These are phyloP conservation scores for Fusarium oxysporum DNA, from an alignment of 2,329 filamentous ascomycete species.

Conservation along the genomic window DNA sequence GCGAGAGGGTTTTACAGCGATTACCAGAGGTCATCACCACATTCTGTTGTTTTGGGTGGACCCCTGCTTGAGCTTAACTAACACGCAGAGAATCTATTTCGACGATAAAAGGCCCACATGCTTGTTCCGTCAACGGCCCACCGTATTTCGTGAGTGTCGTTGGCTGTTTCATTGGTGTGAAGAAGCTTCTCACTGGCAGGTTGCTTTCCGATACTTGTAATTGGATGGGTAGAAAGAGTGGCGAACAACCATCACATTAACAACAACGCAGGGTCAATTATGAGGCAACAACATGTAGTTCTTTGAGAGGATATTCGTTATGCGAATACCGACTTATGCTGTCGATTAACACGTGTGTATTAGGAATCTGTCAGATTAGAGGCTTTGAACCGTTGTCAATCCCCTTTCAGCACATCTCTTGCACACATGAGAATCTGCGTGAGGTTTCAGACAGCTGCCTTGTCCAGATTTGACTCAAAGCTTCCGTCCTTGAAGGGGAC, in stretches of 20 bases:
- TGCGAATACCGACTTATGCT: neutral
- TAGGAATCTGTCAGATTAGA: neutral
- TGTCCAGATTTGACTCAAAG: conserved; percentile 42
- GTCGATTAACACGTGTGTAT: neutral
- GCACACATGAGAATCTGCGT: neutral
- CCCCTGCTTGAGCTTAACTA: conserved; percentile 22
- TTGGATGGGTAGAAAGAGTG: conserved; percentile 4
- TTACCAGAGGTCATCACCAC: conserved; percentile 10
- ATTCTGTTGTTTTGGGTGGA: conserved; percentile 23
- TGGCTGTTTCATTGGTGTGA: neutral
- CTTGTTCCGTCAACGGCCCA: conserved; percentile 27
- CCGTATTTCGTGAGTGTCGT: conserved; percentile 18
- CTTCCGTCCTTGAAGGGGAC: conserved; percentile 55
- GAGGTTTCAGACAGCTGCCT: conserved; percentile 27
- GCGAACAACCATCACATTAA: conserved; percentile 12
- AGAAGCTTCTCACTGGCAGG: neutral
- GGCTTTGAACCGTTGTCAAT: neutral
- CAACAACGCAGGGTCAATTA: neutral
- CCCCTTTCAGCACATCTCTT: neutral
- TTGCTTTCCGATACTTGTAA: neutral
- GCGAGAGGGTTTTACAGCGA: neutral
- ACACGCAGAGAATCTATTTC: conserved; percentile 4
- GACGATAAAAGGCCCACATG: conserved; percentile 25
- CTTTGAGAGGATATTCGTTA: neutral
- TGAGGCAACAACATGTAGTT: conserved; percentile 1